Evolutionary conservation across 495 filamentous ascomycete species (phyloP), one percentile per base, ranked within the genome.

Genomic region (Hypoxylon lenormandii): DNA sequence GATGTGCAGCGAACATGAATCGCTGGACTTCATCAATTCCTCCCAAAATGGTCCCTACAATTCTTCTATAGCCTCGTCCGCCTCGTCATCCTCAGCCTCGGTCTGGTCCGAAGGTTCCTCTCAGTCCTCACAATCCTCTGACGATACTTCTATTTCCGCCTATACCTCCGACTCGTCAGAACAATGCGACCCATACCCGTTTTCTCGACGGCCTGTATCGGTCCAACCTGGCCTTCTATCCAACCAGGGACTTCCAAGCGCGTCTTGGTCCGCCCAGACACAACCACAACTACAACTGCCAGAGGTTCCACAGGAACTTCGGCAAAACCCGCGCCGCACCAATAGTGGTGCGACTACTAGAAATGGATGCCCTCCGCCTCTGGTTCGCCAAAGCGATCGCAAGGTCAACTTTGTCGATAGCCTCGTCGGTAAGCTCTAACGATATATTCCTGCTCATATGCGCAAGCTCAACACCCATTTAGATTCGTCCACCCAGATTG

Each of bases 401-500:
- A 98, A 97, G 82, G 86, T 91, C 74, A 93, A 90, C 77, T 98
- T 98, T 77, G 95, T 98, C 81, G 94, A 97, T 78, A 93, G 88
- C 81, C 92, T 98, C 77, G 94, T 98, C 85, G 95, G 95, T 98
- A 92, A 95, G 95, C 74, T 72, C 46, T 47, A 68, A 60, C 72
- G 64, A 64, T 58, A 43, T 40, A 54, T 64, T 45, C 60, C 70
- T 16, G 30, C 72, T 76, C 38, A 13, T 22, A 53, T 26, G 28
- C 72, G 45, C 53, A 30, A 56, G 72, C 72, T 76, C 70, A 76
- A 69, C 51, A n/a, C 23, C 42, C 43, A 65, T 77, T 73, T 88
- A 98, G 95, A 97, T 85, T 94, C 94, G 72, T 94, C 94, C 48
- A 94, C 95, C 43, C 92, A 97, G 79, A 97, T 97, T 79, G 94